Conservation (phyloP, 2,329 filamentous ascomycete species). For the Ophiocordyceps camponoti-rufipedis region DNA sequence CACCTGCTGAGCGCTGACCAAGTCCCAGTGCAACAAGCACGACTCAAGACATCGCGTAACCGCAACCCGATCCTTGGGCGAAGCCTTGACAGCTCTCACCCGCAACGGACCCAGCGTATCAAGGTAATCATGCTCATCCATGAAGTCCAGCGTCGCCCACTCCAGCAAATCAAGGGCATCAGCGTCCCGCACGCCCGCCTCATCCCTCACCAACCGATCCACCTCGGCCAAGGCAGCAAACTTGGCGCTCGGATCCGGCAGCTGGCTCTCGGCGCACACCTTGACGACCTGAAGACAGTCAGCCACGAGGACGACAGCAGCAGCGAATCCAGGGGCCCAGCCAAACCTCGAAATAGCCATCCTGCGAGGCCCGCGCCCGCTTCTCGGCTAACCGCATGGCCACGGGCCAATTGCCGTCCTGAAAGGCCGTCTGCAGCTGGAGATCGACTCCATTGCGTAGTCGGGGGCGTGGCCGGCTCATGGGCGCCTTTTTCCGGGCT, state of each 20-base stretch:
- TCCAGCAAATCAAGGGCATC: conserved; percentile 36
- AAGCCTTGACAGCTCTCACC: conserved; percentile 30
- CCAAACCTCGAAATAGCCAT: conserved; percentile 35
- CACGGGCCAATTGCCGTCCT: conserved; percentile 32
- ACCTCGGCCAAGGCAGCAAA: conserved; percentile 24
- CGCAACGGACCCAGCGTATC: conserved; percentile 31
- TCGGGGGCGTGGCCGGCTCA: conserved; percentile 16
- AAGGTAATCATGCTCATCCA: conserved; percentile 20
- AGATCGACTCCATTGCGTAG: conserved; percentile 33
- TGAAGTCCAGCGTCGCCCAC: conserved; percentile 26
- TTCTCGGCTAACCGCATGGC: conserved; percentile 34
- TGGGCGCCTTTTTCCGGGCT: conserved; percentile 4
- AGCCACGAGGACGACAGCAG: background rate
- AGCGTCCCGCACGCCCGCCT: conserved; percentile 26
- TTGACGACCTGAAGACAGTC: conserved; percentile 21
- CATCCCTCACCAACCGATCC: conserved; percentile 26
- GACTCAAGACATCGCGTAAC: conserved; percentile 28
- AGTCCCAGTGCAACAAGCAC: conserved; percentile 35
- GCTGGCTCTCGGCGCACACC: conserved; percentile 30
- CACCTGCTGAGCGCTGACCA: conserved; percentile 38
- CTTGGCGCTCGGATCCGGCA: conserved; percentile 29
- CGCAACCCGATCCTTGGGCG: conserved; percentile 24
- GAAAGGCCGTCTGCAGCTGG: conserved; percentile 36
- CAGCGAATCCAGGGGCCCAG: background rate
- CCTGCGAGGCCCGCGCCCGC: conserved; percentile 27